Evolutionary conservation across 768 basidiomycete species (phyloP), one percentile per base, ranked within the genome.

Genomic region (Hirschioporus abietinus): DNA sequence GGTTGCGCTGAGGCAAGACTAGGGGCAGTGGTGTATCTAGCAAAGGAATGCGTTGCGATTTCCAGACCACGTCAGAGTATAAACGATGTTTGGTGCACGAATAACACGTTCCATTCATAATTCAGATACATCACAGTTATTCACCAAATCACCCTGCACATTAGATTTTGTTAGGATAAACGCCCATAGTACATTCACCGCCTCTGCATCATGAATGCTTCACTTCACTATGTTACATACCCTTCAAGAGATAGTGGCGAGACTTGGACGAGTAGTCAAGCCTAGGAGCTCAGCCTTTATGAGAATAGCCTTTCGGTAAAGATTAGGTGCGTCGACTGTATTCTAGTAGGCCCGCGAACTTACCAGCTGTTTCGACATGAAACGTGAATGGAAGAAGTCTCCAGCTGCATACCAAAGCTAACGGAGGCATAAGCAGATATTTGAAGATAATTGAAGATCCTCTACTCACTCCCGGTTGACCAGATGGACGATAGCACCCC

Each of bases 391-490:
- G 26, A 18, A 30, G 25, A 68, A 68, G 25, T 36, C 23, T 12
- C 67, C 67, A 20, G 60, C 24, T 15, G 61, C 67, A 23, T 62
- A 61, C 67, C 68, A 68, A 34, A 61, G 60, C 60, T 61, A 34
- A 12, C 9, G 1, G 1, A 52, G 4, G 42, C 5, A 61, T 25
- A 61, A 25, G 25, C 23, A 34, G 4, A 24, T 61, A 15, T 34
- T 61, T 20, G 10, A 3, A 25, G 23, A 25, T 61, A 15, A 7
- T 61, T 23, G 15, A 61, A 61, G 15, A 3, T 17, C 17, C 23
- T 25, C 2, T 7, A 73, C 77, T 64, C 63, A 80, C 80, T 1
- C 79, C 81, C 27, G 80, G 81, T 69, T 81, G 78, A 1, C 82
- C 82, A 1, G 78, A 75, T 6, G 79, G 80, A 10, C 78, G 73